Evolutionary conservation across 1,284 basidiomycete genomes (phyloP), one percentile per base, ranked within the genome.

Genomic region (Apiotrichum gracile): DNA sequence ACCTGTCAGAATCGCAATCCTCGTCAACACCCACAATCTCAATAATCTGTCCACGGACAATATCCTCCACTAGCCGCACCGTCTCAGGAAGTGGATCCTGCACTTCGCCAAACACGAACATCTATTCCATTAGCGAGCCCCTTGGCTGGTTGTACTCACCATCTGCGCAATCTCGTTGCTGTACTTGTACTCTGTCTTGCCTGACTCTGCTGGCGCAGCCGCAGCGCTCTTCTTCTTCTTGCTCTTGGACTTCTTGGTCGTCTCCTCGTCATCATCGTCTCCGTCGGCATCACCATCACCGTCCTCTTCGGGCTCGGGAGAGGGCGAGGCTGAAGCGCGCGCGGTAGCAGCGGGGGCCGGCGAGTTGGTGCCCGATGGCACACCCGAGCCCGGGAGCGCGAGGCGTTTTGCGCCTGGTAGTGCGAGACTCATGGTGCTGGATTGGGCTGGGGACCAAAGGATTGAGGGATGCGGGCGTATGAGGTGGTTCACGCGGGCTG

Each of bases 91-190:
- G 82, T 0, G 92, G 90, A 57, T 96, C 90, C 67, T 91, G 88
- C 1, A 96, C 87, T 73, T 94, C 91, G 5, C 91, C 92, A 72
- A 96, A 96, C 41, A 97, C 93, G 68, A 94, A 97, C 86, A 96
- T 91, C 91, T 92, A 47, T 1, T 1, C 25, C 26, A 13, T 41
- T 12, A 38, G 19, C 33, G 2, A 31, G n/a, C n/a, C n/a, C n/a
- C 4, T 4, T 4, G 16, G 31, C 12, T 37, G 27, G 13, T 37
- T 60, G 3, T 9, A 66, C 71, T 51, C 43, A 84, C 83, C 87
- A 88, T 89, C 70, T 88, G 88, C 3, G 87, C 83, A 27, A 91
- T 91, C 71, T 91, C 88, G 58, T 83, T 83, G 8, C 81, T 80
- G 73, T 89, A 87, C 62, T 83, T 84, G 77, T 85, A 85, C 58